Evolutionary conservation across 305 asterid species (phyloP), one percentile per base, ranked within the genome.

Genomic region (Vinca major): DNA sequence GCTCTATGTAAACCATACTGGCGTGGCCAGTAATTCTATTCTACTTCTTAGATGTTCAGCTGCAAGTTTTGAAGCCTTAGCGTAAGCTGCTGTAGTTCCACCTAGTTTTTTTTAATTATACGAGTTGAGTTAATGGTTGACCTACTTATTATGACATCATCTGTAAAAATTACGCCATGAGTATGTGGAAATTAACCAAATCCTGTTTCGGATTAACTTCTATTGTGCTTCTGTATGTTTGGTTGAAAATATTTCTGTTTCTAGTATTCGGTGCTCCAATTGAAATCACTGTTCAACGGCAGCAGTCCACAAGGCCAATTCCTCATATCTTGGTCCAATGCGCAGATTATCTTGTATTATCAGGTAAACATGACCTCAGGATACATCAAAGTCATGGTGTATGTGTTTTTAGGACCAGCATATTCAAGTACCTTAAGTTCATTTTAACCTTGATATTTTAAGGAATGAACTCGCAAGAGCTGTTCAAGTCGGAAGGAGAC

Each of bases 401-500:
- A 12, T 36, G 65, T 5, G 21, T 58, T 11, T 37, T 60, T 60
- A 39, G 65, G 48, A 37, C 12, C 2, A 41, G 10, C 26, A 61
- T 61, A 37, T 61, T 39, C 26, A 39, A 39, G 65, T 39, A 61
- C 26, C 48, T 13, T 7, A 39, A 61, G 13, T 12, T 37, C 3
- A 58, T 39, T 14, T 61, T 61, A 39, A 39, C 65, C 67, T 69
- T 64, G 66, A 41, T 73, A 16, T 80, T 60, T 72, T 51, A 63
- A 89, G 96, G 95, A 75, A 77, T 89, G 78, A 89, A 80, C 81
- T 74, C 86, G 37, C 86, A 62, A 56, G 91, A 82, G 74, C 72
- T 89, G 70, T 89, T 89, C 85, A 87, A 84, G 67, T 83, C 89
- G 69, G 90, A 83, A 72, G 96, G 96, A 55, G 85, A 89, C 79